These are phyloP conservation scores for Pistacia integerrima DNA, from an alignment of 345 rosid species.

Conservation along the genomic window DNA sequence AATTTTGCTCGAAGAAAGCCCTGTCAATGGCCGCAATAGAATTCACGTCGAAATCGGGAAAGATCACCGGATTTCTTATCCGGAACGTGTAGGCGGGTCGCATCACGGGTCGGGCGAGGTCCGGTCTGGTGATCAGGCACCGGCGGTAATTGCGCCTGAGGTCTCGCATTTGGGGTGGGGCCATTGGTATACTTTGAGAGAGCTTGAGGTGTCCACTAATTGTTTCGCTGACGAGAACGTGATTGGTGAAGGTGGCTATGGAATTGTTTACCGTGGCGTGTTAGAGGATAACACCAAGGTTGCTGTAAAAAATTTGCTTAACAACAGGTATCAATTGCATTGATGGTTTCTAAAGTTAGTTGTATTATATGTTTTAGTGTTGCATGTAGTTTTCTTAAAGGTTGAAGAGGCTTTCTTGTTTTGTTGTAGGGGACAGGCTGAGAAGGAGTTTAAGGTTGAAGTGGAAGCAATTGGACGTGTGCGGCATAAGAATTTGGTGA, in stretches of 20 bases:
- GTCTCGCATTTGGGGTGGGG: conserved; percentile 99
- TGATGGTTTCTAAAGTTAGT: neutral
- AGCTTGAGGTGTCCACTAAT: conserved; percentile 83
- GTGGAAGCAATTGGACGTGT: conserved; percentile 97
- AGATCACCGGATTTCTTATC: conserved; percentile 77
- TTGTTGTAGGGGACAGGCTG: conserved; percentile 80
- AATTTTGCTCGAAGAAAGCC: conserved; percentile 42
- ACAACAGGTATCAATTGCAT: conserved; percentile 53
- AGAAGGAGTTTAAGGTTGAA: conserved; percentile 95
- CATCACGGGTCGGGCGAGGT: conserved; percentile 54
- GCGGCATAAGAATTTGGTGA: conserved; percentile 93
- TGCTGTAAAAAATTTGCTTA: conserved; percentile 89
- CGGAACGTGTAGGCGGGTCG: conserved; percentile 63
- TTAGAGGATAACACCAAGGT: conserved; percentile 64
- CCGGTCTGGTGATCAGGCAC: conserved; percentile 57
- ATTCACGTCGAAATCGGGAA: conserved; percentile 88
- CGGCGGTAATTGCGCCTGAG: conserved; percentile 58
- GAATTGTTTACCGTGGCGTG: conserved; percentile 85
- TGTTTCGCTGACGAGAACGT: conserved; percentile 76
- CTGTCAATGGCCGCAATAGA: conserved; percentile 41
- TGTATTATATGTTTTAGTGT: conserved; percentile 3
- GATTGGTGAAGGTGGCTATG: conserved; percentile 98
- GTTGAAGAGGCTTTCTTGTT: neutral
- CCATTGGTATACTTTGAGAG: conserved; percentile 92
- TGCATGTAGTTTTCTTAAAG: conserved; percentile 2